Evolutionary conservation across 2,329 filamentous ascomycete genomes (phyloP).

Genomic region (Penicillium sclerotiorum): DNA sequence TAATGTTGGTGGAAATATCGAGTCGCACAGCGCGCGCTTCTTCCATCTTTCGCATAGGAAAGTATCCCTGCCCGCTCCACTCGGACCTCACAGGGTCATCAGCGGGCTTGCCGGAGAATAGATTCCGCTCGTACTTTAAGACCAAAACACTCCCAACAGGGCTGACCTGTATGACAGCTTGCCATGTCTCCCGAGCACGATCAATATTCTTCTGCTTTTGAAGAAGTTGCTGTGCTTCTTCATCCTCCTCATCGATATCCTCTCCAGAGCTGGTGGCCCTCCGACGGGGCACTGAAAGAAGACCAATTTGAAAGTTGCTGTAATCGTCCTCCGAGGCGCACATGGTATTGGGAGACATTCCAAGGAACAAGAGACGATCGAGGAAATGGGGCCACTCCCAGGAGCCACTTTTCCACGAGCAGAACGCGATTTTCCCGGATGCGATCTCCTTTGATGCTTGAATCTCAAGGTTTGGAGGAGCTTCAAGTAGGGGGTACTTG

Average conservation of each 20-base stretch:
- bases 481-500: conserved; percentile 28
- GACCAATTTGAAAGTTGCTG: conserved; percentile 39
- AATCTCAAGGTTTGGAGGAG: conserved; percentile 35
- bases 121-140: conserved; percentile 39
- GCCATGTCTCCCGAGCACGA: conserved; percentile 38
- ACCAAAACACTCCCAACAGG: conserved; percentile 33
- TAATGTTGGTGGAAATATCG: conserved; percentile 33
- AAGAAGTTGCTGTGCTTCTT: conserved; percentile 13
- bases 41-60: conserved; percentile 31
- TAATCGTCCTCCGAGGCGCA: conserved; percentile 21
- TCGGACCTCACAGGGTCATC: conserved; percentile 39
- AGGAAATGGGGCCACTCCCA: conserved; percentile 38
- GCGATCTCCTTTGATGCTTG: conserved; percentile 37
- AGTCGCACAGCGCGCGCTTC: conserved; percentile 38
- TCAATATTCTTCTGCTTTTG: conserved; percentile 22
- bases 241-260: conserved; percentile 25
- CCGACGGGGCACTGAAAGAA: conserved; percentile 35
- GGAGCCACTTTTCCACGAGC: conserved; percentile 43
- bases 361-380: conserved; percentile 26
- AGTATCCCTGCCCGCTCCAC: conserved; percentile 46
- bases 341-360: conserved; percentile 23
- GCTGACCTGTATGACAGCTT: conserved; percentile 34
- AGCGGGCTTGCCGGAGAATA: conserved; percentile 39
- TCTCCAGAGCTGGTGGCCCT: conserved; percentile 15
- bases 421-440: conserved; percentile 32